Percentiles rank a stretch among this genome's conserved stretches.
These are phyloP conservation scores for Coemansia sp. DNA, from an alignment of 192 early-diverging fungal species.

Conservation along the genomic window DNA sequence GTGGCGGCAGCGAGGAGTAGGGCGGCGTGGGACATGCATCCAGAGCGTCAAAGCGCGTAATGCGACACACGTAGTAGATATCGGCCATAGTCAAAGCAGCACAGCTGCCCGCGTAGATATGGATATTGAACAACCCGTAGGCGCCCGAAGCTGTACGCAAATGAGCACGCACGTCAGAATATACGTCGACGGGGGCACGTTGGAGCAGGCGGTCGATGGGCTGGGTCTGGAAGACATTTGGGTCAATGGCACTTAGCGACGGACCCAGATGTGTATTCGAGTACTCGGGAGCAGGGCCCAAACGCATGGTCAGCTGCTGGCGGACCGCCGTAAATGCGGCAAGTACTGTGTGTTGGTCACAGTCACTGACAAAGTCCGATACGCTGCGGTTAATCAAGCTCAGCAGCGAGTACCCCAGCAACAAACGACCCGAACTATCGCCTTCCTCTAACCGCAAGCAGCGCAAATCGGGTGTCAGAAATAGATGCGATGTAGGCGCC, in stretches of 20 bases:
- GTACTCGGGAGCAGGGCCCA: constrained; percentile 24
- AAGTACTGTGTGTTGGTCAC: constrained; percentile 25
- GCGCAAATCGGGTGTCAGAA: constrained; percentile 38
- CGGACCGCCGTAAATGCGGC: constrained; percentile 20
- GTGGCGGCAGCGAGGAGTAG: constrained; percentile 7
- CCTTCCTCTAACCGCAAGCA: constrained; percentile 51
- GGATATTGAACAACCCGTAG: constrained; percentile 41
- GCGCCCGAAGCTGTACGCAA: constrained; percentile 37
- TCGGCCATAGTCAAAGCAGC: constrained; percentile 18
- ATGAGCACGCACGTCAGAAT: constrained; percentile 32
- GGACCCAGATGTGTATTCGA: constrained; percentile 25
- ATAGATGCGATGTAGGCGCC: constrained; percentile 31
- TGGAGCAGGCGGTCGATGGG: constrained; percentile 44
- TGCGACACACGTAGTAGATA: constrained; percentile 42
- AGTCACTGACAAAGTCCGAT: constrained; percentile 45
- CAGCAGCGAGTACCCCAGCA: constrained; percentile 49
- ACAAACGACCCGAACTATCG: neutral
- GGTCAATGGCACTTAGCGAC: constrained; percentile 28
- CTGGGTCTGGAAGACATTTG: constrained; percentile 41
- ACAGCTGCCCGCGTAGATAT: constrained; percentile 33
- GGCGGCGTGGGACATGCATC: constrained; percentile 15
- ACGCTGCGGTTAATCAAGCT: constrained; percentile 52
- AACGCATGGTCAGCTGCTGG: constrained; percentile 15
- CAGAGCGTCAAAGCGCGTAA: constrained; percentile 38
- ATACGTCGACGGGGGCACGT: constrained; percentile 26